Evolutionary conservation across 306 rosid genomes (phyloP), one percentile per base, ranked within the genome.

Genomic region (Begonia masoniana): DNA sequence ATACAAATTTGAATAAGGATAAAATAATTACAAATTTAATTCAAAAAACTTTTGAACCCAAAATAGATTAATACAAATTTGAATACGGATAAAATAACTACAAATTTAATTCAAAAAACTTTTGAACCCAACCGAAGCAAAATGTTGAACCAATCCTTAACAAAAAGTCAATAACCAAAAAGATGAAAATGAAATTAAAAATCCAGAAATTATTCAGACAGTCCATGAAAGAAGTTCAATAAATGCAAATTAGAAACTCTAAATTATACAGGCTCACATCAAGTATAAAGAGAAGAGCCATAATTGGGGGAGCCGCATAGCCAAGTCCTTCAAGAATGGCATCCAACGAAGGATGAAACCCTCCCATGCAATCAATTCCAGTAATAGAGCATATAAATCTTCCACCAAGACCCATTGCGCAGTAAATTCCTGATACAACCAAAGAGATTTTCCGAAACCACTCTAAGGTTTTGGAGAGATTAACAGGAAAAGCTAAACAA

Each of bases 391-490:
- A 91, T 54, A 91, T 83, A 54, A 78, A 78, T 62, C 78, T 75
- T 61, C 97, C 97, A 0, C 85, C 92, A 53, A 85, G 73, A 55
- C 82, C 97, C 97, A 91, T 91, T 65, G 88, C 94, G 24, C 95
- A 94, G 50, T 91, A 85, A 63, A 85, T 91, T 59, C 97, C 97
- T 91, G 65, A 39, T 64, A 58, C 43, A 43, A 50, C 3, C 12
- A 59, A 59, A 64, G 1, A 43, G 35, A 46, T 45, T 17, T 4
- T 31, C 1, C 39, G 9, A 31, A 31, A 31, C 9, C 7, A 31
- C 2, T 31, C 4, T 7, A 31, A 31, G 39, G 39, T 31, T 31
- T 31, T 7, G 39, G 9, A 31, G n/a, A 59, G 12, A 51, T 17
- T 12, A 1, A 50, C 19, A 7, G 13, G 3, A 21, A 17, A 26